Percentiles rank a stretch among this genome's conserved stretches.
phyloP scores from a whole-genome alignment of 805 yeast genomes.

The Teunomyces tritomae region DNA sequence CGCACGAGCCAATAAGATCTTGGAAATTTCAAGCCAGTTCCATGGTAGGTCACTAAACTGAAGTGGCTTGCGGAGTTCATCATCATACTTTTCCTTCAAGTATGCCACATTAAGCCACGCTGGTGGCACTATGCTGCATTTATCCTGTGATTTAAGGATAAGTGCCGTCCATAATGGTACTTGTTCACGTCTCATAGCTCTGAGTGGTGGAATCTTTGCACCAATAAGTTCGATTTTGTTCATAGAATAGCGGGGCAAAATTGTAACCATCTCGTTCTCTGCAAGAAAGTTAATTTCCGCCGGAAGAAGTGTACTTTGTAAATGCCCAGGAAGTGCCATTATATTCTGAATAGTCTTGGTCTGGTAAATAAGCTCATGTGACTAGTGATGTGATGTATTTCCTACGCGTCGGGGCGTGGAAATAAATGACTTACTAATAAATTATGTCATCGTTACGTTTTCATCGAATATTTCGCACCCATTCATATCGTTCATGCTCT shows the following conservation, averaged over 20 bases:
- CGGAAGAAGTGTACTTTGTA: conserved; percentile 61
- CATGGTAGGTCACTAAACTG: conserved; percentile 74
- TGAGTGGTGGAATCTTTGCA: conserved; percentile 55
- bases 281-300: conserved; percentile 81
- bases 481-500: background rate
- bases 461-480: background rate
- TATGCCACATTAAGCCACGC: conserved; percentile 66
- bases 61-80: conserved; percentile 56
- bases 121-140: conserved; percentile 85
- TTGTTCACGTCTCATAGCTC: conserved; percentile 64
- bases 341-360: background rate
- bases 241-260: conserved; percentile 77
- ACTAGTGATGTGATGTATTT: background rate
- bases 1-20: conserved; percentile 65
- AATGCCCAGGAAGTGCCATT: conserved; percentile 64
- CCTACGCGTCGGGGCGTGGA: conserved; percentile 1
- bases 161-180: conserved; percentile 90
- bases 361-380: background rate
- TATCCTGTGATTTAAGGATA: conserved; percentile 75
- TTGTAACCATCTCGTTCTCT: conserved; percentile 70
- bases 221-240: conserved; percentile 65
- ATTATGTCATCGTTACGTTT: no score
- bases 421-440: background rate
- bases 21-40: conserved; percentile 85
- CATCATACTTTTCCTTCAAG: conserved; percentile 58